Conservation (phyloP, 2,329 filamentous ascomycete genomes). For the Penicillium sp. region DNA sequence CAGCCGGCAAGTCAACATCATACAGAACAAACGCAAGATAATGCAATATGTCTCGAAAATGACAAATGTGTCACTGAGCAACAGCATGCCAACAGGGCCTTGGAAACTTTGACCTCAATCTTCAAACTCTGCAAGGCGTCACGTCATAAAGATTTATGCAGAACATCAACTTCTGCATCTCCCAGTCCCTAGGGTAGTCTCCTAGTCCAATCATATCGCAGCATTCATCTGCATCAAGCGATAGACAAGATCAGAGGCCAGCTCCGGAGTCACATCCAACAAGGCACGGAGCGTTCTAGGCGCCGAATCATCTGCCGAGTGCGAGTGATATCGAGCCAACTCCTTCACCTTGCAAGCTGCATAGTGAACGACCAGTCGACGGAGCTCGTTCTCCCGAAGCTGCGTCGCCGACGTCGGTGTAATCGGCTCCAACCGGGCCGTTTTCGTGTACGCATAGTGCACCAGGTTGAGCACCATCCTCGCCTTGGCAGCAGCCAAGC, state of each 20-base stretch:
- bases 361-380: conserved; percentile 41
- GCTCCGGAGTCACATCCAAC: conserved; percentile 37
- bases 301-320: conserved; percentile 28
- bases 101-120: neutral
- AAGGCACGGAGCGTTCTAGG: conserved; percentile 36
- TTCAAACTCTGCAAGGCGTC: conserved; percentile 7
- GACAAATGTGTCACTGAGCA: conserved; percentile 15
- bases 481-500: conserved; percentile 30
- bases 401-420: conserved; percentile 35
- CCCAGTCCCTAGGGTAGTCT: too few relatives aligned
- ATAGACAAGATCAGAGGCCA: conserved; percentile 43
- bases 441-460: conserved; percentile 40
- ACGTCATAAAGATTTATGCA: conserved; percentile 14
- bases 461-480: conserved; percentile 39
- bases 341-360: conserved; percentile 41
- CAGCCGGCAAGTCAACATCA: conserved; percentile 3
- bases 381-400: conserved; percentile 40
- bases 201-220: conserved; percentile 10
- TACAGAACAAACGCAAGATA: conserved; percentile 7
- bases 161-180: conserved; percentile 1
- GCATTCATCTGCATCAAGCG: conserved; percentile 36
- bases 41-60: conserved; percentile 15
- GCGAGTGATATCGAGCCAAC: conserved; percentile 35
- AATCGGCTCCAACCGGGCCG: conserved; percentile 40
- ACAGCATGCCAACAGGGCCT: conserved; percentile 4